Evolutionary conservation across 257 asterid species (phyloP).

Genomic region (Solanum microdontum): DNA sequence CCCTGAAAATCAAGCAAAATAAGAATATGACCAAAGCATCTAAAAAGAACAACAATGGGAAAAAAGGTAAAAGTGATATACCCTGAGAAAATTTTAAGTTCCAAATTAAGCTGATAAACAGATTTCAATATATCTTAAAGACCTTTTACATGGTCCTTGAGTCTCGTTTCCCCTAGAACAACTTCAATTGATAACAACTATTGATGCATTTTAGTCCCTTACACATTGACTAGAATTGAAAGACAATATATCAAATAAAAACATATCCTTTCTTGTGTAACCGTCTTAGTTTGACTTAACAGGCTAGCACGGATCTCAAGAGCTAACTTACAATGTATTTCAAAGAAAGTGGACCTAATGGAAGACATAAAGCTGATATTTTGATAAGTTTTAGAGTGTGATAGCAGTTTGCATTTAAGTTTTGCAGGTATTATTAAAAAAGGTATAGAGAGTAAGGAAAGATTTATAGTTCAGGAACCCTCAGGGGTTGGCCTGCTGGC

Average conservation of each 20-base stretch:
- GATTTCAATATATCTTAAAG: background rate
- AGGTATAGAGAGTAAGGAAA: background rate
- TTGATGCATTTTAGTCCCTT: background rate
- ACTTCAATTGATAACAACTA: background rate
- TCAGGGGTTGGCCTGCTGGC: no score
- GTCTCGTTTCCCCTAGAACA: background rate
- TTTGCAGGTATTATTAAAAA: background rate
- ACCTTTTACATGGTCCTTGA: background rate
- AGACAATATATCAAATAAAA: background rate
- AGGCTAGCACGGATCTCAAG: background rate
- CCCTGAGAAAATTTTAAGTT: background rate
- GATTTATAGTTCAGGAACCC: background rate
- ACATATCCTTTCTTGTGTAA: background rate
- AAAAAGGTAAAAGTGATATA: background rate
- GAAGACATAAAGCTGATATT: background rate
- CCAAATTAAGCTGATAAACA: background rate
- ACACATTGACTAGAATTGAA: background rate
- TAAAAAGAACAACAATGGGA: background rate
- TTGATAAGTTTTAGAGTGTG: background rate
- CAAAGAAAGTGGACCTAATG: background rate
- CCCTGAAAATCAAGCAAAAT: slow-evolving; percentile 45
- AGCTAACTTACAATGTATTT: background rate
- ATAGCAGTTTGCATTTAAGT: background rate
- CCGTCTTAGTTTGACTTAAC: background rate
- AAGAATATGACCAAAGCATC: slow-evolving; percentile 2